These are phyloP conservation scores for Fusarium algeriense DNA, from an alignment of 2,329 filamentous ascomycete genomes.

Conservation along the genomic window DNA sequence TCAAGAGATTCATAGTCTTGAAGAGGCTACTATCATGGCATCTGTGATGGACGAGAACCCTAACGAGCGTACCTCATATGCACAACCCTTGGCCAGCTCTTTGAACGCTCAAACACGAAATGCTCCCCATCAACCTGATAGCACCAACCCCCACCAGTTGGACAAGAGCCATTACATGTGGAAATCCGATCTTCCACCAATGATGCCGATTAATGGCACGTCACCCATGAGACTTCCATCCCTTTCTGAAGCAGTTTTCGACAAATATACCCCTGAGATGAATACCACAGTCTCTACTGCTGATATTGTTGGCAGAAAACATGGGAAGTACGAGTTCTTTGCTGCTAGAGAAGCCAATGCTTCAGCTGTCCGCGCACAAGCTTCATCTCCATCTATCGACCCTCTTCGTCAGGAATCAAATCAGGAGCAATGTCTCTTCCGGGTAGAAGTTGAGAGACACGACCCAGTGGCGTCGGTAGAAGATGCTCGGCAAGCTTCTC, in stretches of 20 bases:
- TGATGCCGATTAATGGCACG: slow-evolving; percentile 5
- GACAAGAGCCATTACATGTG: slow-evolving; percentile 1
- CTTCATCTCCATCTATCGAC: not conserved
- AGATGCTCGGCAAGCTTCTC: not conserved
- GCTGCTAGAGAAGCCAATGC: slow-evolving; percentile 54
- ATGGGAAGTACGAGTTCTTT: slow-evolving; percentile 57
- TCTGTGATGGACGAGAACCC: not conserved
- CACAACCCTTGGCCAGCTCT: not conserved
- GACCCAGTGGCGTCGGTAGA: not conserved
- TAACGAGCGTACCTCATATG: not conserved
- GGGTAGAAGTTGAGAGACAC: not conserved
- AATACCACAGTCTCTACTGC: slow-evolving; percentile 26
- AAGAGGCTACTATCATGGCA: not conserved
- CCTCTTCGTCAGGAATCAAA: not conserved
- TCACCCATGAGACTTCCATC: slow-evolving; percentile 33
- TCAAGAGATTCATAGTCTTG: not conserved
- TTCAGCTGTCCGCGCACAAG: not conserved
- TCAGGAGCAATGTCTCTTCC: not conserved
- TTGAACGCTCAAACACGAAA: not conserved
- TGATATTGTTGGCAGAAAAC: slow-evolving; percentile 51
- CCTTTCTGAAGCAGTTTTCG: slow-evolving; percentile 29
- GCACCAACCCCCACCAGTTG: not conserved
- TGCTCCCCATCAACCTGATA: not conserved
- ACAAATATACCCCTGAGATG: not conserved
- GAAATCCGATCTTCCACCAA: slow-evolving; percentile 15